phyloP scores from a whole-genome alignment of 164 flowering plant species.

The Taxillus chinensis region DNA sequence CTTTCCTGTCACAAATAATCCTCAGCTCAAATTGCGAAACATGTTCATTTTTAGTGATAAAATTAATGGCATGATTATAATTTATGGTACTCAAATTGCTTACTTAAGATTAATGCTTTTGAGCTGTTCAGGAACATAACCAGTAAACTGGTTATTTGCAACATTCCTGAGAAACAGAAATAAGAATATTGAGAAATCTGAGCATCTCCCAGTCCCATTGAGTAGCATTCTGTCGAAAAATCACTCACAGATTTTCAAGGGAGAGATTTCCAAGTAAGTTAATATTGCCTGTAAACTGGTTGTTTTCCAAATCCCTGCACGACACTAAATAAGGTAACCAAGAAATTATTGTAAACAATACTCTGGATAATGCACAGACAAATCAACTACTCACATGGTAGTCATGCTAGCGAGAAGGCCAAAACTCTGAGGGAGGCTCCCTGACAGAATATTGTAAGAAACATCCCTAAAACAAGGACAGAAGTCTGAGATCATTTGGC shows the following conservation, averaged over 20 bases:
- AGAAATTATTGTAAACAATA: not conserved
- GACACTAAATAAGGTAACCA: constrained; percentile 7
- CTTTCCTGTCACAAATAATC: constrained; percentile 34
- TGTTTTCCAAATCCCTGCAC: constrained; percentile 77
- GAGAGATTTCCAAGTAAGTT: constrained; percentile 79
- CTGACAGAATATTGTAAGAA: constrained; percentile 59
- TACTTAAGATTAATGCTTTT: constrained; percentile 58
- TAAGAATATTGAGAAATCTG: not conserved
- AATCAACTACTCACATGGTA: constrained; percentile 45
- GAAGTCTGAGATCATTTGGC: not conserved
- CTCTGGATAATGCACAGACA: constrained; percentile 1
- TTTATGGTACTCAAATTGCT: constrained; percentile 18
- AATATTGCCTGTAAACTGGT: constrained; percentile 75
- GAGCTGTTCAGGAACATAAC: constrained; percentile 75
- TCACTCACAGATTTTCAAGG: constrained; percentile 27
- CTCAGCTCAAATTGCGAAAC: not conserved
- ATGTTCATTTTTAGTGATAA: not conserved
- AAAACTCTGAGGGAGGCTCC: constrained; percentile 60
- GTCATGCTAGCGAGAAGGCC: constrained; percentile 49
- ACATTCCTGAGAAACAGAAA: constrained; percentile 43
- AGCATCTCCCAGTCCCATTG: too few species aligned
- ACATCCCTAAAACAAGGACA: constrained; percentile 58
- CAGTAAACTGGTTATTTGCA: constrained; percentile 69
- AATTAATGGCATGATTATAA: not conserved
- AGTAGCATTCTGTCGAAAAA: too few species aligned